A percentile compares a stretch with the other conserved stretches of the same genome.
These are phyloP conservation scores for Euphorbia lathyris DNA, from an alignment of 345 rosid species.

Conservation along the genomic window DNA sequence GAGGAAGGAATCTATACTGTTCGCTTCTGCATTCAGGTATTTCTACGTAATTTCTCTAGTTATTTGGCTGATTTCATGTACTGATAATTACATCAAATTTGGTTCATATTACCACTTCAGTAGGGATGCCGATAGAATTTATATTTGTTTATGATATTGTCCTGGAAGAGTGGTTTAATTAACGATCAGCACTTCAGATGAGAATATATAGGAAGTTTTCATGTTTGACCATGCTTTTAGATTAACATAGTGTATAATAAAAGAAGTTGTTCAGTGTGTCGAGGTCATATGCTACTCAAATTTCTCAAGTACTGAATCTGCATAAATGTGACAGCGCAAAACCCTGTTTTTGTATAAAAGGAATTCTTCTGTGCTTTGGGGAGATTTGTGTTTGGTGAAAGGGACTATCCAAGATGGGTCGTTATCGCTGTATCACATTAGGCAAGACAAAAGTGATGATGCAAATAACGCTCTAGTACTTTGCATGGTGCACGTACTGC, in stretches of 20 bases:
- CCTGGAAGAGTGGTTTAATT: background rate
- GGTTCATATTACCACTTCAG: background rate
- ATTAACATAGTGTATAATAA: background rate
- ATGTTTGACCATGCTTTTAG: background rate
- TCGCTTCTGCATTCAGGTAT: constrained; percentile 99
- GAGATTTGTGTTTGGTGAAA: background rate
- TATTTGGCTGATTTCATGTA: background rate
- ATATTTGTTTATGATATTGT: background rate
- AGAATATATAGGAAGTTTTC: background rate
- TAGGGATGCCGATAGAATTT: constrained; percentile 6
- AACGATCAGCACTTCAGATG: too few relatives aligned
- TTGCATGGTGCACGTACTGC: background rate
- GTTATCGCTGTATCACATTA: background rate
- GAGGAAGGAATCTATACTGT: constrained; percentile 99
- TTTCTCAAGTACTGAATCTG: background rate
- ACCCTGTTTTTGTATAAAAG: background rate
- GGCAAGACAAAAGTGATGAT: background rate
- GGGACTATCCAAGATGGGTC: background rate
- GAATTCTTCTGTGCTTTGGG: background rate
- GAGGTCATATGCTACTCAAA: background rate
- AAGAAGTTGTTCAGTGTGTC: too few relatives aligned
- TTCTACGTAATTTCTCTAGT: constrained; percentile 7
- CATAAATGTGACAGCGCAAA: background rate
- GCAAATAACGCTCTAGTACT: background rate
- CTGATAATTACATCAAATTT: background rate